phyloP scores from a whole-genome alignment of 306 rosid species.

The Vicia faba region DNA sequence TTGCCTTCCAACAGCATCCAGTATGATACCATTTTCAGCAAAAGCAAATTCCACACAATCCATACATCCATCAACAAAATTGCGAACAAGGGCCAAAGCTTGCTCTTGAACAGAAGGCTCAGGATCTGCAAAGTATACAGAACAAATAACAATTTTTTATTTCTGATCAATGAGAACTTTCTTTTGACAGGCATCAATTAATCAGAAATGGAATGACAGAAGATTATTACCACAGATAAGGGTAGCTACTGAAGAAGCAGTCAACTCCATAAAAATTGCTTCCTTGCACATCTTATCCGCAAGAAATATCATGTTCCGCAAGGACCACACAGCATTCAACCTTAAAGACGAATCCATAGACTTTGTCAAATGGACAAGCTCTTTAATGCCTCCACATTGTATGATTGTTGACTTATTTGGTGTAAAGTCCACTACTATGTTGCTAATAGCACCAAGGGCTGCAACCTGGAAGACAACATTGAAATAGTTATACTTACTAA shows the following conservation, averaged over 20 bases:
- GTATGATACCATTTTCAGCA: conserved; percentile 71
- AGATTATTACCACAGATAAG: conserved; percentile 71
- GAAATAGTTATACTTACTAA: conserved; percentile 18
- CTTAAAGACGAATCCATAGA: conserved; percentile 84
- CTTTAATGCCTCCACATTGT: conserved; percentile 79
- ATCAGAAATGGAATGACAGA: conserved; percentile 22
- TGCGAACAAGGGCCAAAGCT: conserved; percentile 84
- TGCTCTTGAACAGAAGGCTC: conserved; percentile 85
- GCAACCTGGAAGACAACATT: conserved; percentile 71
- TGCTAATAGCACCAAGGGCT: conserved; percentile 80
- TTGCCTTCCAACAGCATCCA: conserved; percentile 79
- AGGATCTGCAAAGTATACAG: conserved; percentile 62
- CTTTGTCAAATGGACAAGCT: conserved; percentile 76
- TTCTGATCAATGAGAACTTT: conserved; percentile 27
- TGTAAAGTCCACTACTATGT: conserved; percentile 75
- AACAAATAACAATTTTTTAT: conserved; percentile 34
- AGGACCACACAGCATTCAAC: conserved; percentile 82
- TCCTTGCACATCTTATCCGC: conserved; percentile 68
- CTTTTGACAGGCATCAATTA: conserved; percentile 27
- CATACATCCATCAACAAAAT: conserved; percentile 83
- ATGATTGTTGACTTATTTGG: conserved; percentile 59
- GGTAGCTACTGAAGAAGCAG: conserved; percentile 70
- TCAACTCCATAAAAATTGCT: conserved; percentile 65
- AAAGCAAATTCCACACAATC: conserved; percentile 66
- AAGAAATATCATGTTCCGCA: conserved; percentile 86